Evolutionary conservation across 345 rosid genomes (phyloP).

Genomic region (Linum lewisii): DNA sequence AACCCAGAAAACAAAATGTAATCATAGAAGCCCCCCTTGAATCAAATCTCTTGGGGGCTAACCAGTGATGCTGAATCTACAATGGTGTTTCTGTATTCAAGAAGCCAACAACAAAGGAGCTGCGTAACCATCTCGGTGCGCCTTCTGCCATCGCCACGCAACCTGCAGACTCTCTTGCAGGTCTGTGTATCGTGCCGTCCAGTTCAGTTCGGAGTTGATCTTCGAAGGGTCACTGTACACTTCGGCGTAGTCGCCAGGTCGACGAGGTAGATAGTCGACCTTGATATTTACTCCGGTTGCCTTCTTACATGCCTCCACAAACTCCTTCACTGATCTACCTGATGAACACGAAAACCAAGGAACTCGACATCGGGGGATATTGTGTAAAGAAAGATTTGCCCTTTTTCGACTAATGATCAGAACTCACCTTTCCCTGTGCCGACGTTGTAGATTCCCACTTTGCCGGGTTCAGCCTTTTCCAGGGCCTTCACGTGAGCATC

Average conservation of each 20-base stretch:
- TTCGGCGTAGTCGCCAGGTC: conserved; percentile 96
- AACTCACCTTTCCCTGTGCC: conserved; percentile 80
- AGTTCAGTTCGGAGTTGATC: conserved; percentile 58
- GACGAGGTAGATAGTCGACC: conserved; percentile 68
- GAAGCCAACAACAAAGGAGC: conserved; percentile 25
- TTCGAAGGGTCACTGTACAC: conserved; percentile 86
- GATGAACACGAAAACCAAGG: conserved; percentile 7
- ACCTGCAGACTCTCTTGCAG: conserved; percentile 63
- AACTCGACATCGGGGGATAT: background rate
- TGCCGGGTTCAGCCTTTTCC: conserved; percentile 54
- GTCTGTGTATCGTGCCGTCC: conserved; percentile 77
- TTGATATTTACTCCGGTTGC: conserved; percentile 72
- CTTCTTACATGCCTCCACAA: conserved; percentile 92
- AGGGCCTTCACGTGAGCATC: conserved; percentile 98
- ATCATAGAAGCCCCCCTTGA: no score
- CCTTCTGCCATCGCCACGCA: conserved; percentile 96
- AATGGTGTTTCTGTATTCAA: conserved; percentile 1
- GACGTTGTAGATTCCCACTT: conserved; percentile 91
- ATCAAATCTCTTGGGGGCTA: background rate
- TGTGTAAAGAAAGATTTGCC: no score
- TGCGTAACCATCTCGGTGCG: conserved; percentile 64
- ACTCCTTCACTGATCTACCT: conserved; percentile 94
- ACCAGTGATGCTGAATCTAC: background rate
- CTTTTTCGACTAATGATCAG: background rate
- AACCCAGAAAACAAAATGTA: no score